These are phyloP conservation scores for Tranzscheliella williamsii DNA, from an alignment of 1,284 basidiomycete genomes.

Conservation along the genomic window DNA sequence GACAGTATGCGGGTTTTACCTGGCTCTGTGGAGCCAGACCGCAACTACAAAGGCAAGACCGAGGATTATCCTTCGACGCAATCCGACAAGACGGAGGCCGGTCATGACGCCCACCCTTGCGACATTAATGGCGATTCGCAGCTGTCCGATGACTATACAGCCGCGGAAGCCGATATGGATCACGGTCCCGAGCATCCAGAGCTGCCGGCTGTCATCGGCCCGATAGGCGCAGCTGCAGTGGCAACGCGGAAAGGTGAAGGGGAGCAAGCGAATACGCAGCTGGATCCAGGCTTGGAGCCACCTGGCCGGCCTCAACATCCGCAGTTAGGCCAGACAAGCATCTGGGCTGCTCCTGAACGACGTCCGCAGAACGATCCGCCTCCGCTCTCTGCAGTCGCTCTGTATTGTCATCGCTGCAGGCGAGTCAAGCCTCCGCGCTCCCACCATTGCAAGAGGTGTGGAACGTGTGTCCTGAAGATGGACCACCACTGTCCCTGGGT, in stretches of 20 bases:
- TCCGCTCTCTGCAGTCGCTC: conserved; percentile 16
- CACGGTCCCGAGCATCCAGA: background rate
- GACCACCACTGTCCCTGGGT: conserved; percentile 75
- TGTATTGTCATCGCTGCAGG: conserved; percentile 59
- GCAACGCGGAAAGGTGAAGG: conserved; percentile 1
- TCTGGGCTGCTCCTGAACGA: conserved; percentile 13
- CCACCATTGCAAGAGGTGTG: conserved; percentile 77
- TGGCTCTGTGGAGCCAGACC: conserved; percentile 22
- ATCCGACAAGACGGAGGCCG: no score
- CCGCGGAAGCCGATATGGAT: conserved; percentile 1
- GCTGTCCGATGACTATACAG: conserved; percentile 2
- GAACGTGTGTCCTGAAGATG: conserved; percentile 73
- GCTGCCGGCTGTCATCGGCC: conserved; percentile 2
- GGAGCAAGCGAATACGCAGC: background rate
- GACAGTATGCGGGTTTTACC: conserved; percentile 39
- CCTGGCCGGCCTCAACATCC: no score
- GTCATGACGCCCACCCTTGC: no score
- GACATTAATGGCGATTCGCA: no score
- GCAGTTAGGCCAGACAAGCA: background rate
- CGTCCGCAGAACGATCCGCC: conserved; percentile 17
- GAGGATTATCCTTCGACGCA: no score
- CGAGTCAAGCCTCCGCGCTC: conserved; percentile 72
- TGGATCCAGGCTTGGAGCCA: no score
- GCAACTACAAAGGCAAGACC: no score
- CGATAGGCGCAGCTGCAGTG: conserved; percentile 7